Conservation (phyloP, 192 early-diverging fungal species). For the Podila clonocystis region DNA sequence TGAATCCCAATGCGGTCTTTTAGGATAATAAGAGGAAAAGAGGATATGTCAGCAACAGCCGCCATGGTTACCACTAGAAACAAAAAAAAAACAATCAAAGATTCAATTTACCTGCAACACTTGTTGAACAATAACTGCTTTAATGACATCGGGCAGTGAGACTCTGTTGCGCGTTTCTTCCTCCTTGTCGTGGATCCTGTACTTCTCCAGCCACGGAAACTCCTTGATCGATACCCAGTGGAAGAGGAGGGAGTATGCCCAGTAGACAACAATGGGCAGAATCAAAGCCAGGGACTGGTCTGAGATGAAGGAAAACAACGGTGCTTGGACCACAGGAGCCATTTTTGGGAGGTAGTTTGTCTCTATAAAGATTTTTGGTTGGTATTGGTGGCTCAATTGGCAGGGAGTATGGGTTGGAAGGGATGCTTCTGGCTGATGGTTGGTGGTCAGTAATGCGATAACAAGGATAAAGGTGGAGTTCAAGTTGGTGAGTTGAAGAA, state of each 20-base stretch:
- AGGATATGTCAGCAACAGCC: too few species aligned
- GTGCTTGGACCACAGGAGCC: conserved; percentile 48
- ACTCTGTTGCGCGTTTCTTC: conserved; percentile 71
- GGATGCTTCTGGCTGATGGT: too few species aligned
- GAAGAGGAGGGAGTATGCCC: conserved; percentile 74
- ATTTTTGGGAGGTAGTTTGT: conserved; percentile 2
- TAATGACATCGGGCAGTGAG: conserved; percentile 68
- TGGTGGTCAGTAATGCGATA: too few species aligned
- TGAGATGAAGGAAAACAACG: conserved; percentile 55
- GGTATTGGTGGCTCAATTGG: too few species aligned
- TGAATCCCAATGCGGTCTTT: conserved; percentile 49
- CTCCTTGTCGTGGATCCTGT: conserved; percentile 70
- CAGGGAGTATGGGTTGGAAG: too few species aligned
- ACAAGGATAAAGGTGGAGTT: too few species aligned
- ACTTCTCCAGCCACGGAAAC: conserved; percentile 72
- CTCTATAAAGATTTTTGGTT: too few species aligned
- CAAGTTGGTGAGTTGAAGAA: too few species aligned
- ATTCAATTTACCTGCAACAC: conserved; percentile 59
- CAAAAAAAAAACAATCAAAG: too few species aligned
- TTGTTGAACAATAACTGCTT: conserved; percentile 74
- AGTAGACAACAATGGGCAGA: conserved; percentile 71
- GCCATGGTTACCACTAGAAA: too few species aligned
- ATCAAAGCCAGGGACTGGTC: conserved; percentile 62
- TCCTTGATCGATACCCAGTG: conserved; percentile 68
- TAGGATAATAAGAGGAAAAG: neutral